Conservation (phyloP, 257 asterid genomes). For the Haberlea rhodopensis region DNA sequence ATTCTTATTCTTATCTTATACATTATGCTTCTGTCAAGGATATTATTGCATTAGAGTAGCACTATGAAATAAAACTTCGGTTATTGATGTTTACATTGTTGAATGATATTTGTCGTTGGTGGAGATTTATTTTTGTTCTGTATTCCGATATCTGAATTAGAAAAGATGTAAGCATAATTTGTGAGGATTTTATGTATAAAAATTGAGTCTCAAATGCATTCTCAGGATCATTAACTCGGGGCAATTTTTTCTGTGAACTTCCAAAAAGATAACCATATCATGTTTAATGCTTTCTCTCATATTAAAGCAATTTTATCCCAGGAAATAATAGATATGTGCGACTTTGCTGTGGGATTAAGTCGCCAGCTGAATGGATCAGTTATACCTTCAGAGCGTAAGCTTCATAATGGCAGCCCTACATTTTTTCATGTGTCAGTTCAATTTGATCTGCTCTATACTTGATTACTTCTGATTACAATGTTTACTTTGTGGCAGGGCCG, state of each 20-base stretch:
- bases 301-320: constrained; percentile 37
- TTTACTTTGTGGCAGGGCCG: constrained; percentile 65
- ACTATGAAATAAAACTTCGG: constrained; percentile 9
- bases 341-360: constrained; percentile 97
- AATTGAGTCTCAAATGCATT: constrained; percentile 8
- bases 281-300: constrained; percentile 19
- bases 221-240: neutral
- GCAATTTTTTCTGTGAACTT: constrained; percentile 3
- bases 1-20: neutral
- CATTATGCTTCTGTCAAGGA: neutral
- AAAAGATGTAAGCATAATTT: neutral
- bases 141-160: neutral
- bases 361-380: constrained; percentile 96
- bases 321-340: constrained; percentile 99
- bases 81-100: neutral
- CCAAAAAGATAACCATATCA: neutral
- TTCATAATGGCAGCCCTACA: constrained; percentile 9
- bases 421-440: constrained; percentile 7
- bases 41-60: neutral
- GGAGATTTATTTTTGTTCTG: neutral
- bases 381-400: constrained; percentile 98
- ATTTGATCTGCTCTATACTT: constrained; percentile 1
- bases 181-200: too few relatives aligned
- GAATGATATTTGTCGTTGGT: neutral
- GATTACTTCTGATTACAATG: constrained; percentile 16